Base-by-base conservation (phyloP, 352 stramenopile species). In the Blastocystis sp. region DNA sequence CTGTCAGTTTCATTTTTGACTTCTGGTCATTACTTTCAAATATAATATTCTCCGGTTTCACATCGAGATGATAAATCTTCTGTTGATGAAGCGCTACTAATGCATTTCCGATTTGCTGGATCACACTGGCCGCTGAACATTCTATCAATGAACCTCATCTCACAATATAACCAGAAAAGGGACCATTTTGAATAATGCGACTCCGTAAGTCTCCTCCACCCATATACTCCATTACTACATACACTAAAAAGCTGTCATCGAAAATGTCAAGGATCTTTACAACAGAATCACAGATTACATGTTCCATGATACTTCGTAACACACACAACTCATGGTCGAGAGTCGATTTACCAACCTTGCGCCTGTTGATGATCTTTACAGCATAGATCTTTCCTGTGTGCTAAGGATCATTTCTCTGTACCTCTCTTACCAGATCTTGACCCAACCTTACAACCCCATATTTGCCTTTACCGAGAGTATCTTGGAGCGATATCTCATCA, bases 1-100 rank as follows among this genome's bases (percentile, higher is more conserved):
- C 66, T 6, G 66, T 53, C 9, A 78, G 37, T 33, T 78, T 78
- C 66, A 78, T 78, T 19, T 15, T 51, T 24, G 66, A 53, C 6
- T 37, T 30, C 24, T 78, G 35, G 44, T 78, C 66, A 24, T 56
- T 42, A 30, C 66, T 54, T n/a, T 78, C 66, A 56, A 54, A 78
- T 40, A 78, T 78, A n/a, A 78, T 53, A 78, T 78, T 78, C 66
- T 78, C 66, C n/a, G 66, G 66, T 33, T 78, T 78, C 30, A 78
- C 66, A 56, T 78, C 66, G 33, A 78, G 66, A 78, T 78, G 66
- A 19, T 53, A 78, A 51, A 78, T 53, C 6, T 27, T 24, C 4
- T 78, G 24, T n/a, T 53, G 9, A 53, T 78, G 66, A n/a, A 42
- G 44, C 22, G 66, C 37, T n/a, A 78, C 33, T 15, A 78, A 51